Evolutionary conservation across 768 basidiomycete species (phyloP), one percentile per base, ranked within the genome.

Genomic region (Multifurca ochricompacta): DNA sequence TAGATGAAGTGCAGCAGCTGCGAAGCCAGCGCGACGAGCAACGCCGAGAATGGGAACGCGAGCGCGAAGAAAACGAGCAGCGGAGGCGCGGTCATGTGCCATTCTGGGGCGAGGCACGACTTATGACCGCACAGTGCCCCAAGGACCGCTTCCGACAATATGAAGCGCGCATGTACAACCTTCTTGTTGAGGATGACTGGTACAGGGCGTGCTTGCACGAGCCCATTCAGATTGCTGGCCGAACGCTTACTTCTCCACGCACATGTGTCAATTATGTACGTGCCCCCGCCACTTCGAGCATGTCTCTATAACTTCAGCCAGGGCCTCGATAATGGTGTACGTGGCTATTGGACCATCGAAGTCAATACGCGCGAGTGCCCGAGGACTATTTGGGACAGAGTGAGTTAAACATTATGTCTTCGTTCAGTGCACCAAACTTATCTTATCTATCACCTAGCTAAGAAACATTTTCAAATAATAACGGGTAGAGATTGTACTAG

Each of bases 111-210:
- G 32, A 52, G 25, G 21, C 56, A 35, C 56, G n/a, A 36, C 45
- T 57, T 21, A 16, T 42, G 2, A 51, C 31, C 19, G 45, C 28
- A 18, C 45, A 53, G 18, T 56, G 54, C 41, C 51, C 59, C 14
- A 23, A 1, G 14, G 58, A 52, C 18, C 51, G 50, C 40, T 16
- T 47, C 45, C 48, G 59, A 14, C 50, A n/a, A 4, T 57, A 57
- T 19, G 61, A 64, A 19, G 45, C 63, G 3, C 58, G 55, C 9
- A 55, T 67, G 40, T 45, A 56, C 46, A 59, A 56, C 27, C 50
- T 67, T 6, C 55, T 47, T 18, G 18, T 51, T n/a, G 64, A 59
- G 25, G 64, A 65, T 3, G 59, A 66, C 44, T 64, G 62, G 65
- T 32, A 56, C 31, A 54, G 18, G 35, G 62, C 61, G 48, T 67